phyloP scores from a whole-genome alignment of 148 eudicot genomes.

The Pouteria glomerata region DNA sequence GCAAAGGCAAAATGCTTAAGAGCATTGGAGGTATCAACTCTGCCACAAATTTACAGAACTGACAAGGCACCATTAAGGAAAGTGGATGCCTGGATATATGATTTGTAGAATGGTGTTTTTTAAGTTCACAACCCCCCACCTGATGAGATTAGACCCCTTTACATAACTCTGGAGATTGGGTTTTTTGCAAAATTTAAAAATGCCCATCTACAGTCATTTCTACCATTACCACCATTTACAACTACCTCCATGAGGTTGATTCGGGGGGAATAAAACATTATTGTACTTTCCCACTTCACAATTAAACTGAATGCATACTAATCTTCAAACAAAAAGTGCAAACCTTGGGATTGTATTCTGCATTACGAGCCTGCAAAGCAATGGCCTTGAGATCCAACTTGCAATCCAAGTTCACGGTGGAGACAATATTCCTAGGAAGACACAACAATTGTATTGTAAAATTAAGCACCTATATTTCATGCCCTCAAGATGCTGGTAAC shows the following conservation, averaged over 20 bases:
- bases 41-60: not conserved
- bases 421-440: slow-evolving; percentile 17
- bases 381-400: slow-evolving; percentile 79
- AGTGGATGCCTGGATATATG: not conserved
- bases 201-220: no score
- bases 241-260: no score
- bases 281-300: no score
- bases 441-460: not conserved
- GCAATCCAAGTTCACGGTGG: slow-evolving; percentile 77
- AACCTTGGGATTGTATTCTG: slow-evolving; percentile 81
- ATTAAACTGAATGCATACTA: no score
- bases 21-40: not conserved
- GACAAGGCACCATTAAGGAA: not conserved
- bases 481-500: not conserved
- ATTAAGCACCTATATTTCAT: not conserved
- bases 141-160: not conserved
- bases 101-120: no score
- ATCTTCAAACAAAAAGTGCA: not conserved
- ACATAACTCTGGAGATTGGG: not conserved
- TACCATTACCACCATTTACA: no score
- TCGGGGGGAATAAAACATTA: no score
- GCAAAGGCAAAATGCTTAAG: not conserved
- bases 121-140: not conserved
- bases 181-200: not conserved
- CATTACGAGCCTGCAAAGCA: slow-evolving; percentile 78